Conservation (phyloP, 139 green algal genomes). For the Dunaliella sp. region DNA sequence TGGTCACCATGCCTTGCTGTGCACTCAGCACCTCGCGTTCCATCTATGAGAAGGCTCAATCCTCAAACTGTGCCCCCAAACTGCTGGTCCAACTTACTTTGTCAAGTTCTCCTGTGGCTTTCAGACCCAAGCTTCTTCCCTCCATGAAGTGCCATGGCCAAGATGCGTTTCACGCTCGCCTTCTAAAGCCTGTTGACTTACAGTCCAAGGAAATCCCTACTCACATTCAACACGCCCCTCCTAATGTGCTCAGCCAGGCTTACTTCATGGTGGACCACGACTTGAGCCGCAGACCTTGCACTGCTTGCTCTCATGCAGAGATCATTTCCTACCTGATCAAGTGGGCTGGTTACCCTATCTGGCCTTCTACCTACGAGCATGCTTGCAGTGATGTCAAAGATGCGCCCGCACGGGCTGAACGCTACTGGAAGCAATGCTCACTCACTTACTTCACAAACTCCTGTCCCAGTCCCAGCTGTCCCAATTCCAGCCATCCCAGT, state of each 20-base stretch:
- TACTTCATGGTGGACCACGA: neutral
- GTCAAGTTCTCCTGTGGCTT: neutral
- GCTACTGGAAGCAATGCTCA: neutral
- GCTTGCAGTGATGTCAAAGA: neutral
- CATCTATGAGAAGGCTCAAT: neutral
- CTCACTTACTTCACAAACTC: no score
- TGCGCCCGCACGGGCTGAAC: neutral
- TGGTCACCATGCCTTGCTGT: neutral
- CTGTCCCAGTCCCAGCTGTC: no score
- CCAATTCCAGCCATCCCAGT: no score
- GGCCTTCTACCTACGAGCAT: neutral
- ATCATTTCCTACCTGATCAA: neutral
- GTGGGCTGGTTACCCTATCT: neutral
- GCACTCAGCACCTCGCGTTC: neutral
- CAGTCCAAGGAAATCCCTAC: neutral
- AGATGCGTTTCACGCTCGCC: neutral
- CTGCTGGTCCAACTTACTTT: neutral
- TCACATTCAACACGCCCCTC: neutral
- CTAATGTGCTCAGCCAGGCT: neutral
- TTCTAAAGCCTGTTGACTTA: neutral
- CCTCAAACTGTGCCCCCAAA: neutral
- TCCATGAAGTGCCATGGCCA: neutral
- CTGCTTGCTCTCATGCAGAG: neutral
- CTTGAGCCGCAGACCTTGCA: neutral
- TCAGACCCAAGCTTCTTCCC: neutral